Percentiles rank a stretch among this genome's conserved stretches.
Evolutionary conservation across 176 grass and related monocot genomes (phyloP).

Genomic region (Juncus effusus): DNA sequence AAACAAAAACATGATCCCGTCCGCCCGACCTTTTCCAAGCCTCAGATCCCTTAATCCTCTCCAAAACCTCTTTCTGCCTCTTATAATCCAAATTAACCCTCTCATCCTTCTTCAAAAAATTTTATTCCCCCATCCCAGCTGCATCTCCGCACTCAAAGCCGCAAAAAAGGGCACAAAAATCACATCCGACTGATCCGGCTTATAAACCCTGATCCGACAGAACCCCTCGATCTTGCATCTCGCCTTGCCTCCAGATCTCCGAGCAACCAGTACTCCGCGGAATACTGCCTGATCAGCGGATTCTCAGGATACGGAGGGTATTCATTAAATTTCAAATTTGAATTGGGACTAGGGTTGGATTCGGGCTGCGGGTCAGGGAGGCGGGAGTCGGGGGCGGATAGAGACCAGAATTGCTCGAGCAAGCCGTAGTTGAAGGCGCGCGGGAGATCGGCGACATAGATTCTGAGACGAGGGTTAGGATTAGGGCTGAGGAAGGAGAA

Average conservation of each 20-base stretch:
- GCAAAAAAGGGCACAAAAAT: constrained; percentile 95
- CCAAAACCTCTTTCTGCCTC: constrained; percentile 71
- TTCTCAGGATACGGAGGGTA: constrained; percentile 52
- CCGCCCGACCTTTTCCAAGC: constrained; percentile 74
- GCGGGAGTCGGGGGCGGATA: constrained; percentile 61
- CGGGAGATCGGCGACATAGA: constrained; percentile 79
- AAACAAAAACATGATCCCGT: constrained; percentile 71
- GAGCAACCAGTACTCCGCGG: constrained; percentile 91
- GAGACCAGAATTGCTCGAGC: constrained; percentile 78
- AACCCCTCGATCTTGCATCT: neutral
- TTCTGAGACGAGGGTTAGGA: constrained; percentile 36
- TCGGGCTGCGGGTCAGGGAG: constrained; percentile 48
- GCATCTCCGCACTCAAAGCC: constrained; percentile 79
- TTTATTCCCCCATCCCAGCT: constrained; percentile 88
- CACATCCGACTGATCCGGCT: constrained; percentile 60
- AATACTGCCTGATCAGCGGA: constrained; percentile 81
- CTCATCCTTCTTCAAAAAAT: constrained; percentile 58
- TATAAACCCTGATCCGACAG: constrained; percentile 40
- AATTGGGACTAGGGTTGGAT: constrained; percentile 11
- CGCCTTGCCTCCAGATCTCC: constrained; percentile 41
- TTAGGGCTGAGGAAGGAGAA: constrained; percentile 1
- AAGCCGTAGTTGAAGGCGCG: constrained; percentile 72
- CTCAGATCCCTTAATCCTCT: constrained; percentile 47
- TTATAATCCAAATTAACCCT: constrained; percentile 50
- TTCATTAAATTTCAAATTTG: neutral